Percentiles rank a stretch among this genome's conserved stretches.
phyloP scores from a whole-genome alignment of 1,139 yeast species.

The Scheffersomyces quercinus region DNA sequence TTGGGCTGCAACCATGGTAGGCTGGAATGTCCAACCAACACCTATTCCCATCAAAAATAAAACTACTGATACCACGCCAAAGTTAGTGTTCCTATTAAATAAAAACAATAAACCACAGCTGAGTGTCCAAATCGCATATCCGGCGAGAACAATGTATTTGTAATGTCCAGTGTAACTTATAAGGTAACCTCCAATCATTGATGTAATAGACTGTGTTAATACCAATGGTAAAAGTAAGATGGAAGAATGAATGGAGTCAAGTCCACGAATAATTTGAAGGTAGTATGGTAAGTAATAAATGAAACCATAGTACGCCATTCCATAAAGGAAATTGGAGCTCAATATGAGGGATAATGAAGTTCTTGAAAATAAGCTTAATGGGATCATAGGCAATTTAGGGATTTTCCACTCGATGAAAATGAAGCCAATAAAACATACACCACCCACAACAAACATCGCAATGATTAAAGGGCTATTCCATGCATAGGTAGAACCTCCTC shows the following conservation, averaged over 20 bases:
- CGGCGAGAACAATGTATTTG: slow-evolving; percentile 12
- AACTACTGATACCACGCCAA: slow-evolving; percentile 15
- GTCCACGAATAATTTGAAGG: slow-evolving; percentile 18
- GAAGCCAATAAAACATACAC: slow-evolving; percentile 15
- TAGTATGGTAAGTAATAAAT: slow-evolving; percentile 19
- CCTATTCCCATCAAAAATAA: slow-evolving; percentile 20
- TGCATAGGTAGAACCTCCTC: slow-evolving; percentile 21
- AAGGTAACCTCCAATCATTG: slow-evolving; percentile 18
- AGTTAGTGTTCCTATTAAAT: slow-evolving; percentile 12
- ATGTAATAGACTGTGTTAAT: slow-evolving; percentile 15
- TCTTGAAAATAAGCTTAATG: slow-evolving; percentile 15
- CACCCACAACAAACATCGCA: slow-evolving; percentile 20
- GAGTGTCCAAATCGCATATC: slow-evolving; percentile 17
- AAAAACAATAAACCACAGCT: slow-evolving; percentile 15
- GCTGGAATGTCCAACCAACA: slow-evolving; percentile 22
- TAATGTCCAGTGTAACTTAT: slow-evolving; percentile 19
- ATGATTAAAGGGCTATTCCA: slow-evolving; percentile 21
- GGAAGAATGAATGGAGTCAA: slow-evolving; percentile 15
- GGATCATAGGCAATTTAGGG: slow-evolving; percentile 23
- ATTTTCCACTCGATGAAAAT: slow-evolving; percentile 19
- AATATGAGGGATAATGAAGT: slow-evolving; percentile 14
- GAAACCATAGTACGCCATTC: slow-evolving; percentile 19
- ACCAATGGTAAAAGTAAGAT: slow-evolving; percentile 18
- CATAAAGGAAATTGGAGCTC: slow-evolving; percentile 17
- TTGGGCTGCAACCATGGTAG: slow-evolving; percentile 25